Evolutionary conservation across 2,329 filamentous ascomycete genomes (phyloP), one percentile per base, ranked within the genome.

Genomic region (Trematosphaeria pertusa): DNA sequence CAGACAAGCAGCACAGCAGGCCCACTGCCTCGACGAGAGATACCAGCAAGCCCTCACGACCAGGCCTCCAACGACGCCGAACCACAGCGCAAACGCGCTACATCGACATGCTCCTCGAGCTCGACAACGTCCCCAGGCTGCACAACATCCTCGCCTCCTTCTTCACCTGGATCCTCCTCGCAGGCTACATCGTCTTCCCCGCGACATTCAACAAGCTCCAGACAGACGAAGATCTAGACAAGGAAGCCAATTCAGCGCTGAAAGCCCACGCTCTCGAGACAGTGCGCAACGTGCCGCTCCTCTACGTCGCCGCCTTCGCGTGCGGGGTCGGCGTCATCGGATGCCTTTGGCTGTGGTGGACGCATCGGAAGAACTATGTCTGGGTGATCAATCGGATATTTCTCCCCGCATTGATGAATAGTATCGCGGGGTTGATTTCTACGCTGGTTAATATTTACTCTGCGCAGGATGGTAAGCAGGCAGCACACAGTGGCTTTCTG

Each of bases 321-420:
- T 77, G 79, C 46, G 67, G 65, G 6, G 46, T 76, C 4, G 77
- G 77, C 3, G 56, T 62, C 1, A 35, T 69, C 1, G 75, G 77
- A 3, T 76, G 78, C 58, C 39, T 72, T 2, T 72, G 67, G 58
- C 64, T 83, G n/a, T 78, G 72, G 50, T 65, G 71, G 40, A 64
- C 68, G 15, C 78, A 77, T 65, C 63, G 73, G 30, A 57, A 62
- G 12, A 82, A 83, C 52, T 81, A 82, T 46, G 72, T 82, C 14
- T 84, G 79, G 80, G 67, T 82, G 17, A 69, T 81, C 7, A 80
- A 81, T 58, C 71, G 74, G 45, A 66, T 83, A 10, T 80, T 82
- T 52, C 48, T 81, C 50, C 74, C 60, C 28, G 63, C 60, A 12
- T 36, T 61, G 42, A 48, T 81, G 40, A 81, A 81, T 58, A 76